These are phyloP conservation scores for Flueggea neowawraea DNA, from an alignment of 441 rosid genomes.

Conservation along the genomic window DNA sequence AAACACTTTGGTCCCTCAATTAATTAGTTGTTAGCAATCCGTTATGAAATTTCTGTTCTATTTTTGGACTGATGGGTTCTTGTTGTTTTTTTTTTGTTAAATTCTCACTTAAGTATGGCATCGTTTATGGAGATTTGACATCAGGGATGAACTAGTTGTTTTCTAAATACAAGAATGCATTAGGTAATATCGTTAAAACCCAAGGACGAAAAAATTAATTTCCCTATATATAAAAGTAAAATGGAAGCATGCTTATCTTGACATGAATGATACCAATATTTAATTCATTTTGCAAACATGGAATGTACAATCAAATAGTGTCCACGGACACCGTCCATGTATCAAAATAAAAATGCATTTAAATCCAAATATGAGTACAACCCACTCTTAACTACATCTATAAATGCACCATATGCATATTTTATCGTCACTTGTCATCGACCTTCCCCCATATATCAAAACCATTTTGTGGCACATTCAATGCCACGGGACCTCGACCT, in stretches of 20 bases:
- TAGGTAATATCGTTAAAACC: too few species aligned
- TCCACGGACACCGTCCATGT: too few species aligned
- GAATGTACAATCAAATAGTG: conserved; percentile 3
- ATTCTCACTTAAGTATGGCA: too few species aligned
- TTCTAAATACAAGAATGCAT: too few species aligned
- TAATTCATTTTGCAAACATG: conserved; percentile 1
- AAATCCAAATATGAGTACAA: conserved; percentile 15
- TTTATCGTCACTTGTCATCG: conserved; percentile 9
- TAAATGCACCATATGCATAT: conserved; percentile 14
- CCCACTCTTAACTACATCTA: conserved; percentile 27
- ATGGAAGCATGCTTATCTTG: conserved; percentile 2
- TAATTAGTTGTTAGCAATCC: too few species aligned
- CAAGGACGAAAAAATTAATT: too few species aligned
- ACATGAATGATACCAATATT: neutral
- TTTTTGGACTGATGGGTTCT: too few species aligned
- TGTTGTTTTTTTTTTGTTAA: too few species aligned
- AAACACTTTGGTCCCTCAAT: too few species aligned
- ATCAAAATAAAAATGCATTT: conserved; percentile 5
- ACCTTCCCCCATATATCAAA: conserved; percentile 13
- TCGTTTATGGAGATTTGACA: too few species aligned
- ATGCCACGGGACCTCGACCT: conserved; percentile 13
- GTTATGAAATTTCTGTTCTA: too few species aligned
- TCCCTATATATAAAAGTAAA: neutral
- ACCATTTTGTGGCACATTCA: conserved; percentile 19
- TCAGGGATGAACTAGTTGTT: too few species aligned